Conservation (phyloP, 2,329 filamentous ascomycete species). For the Fusarium verticillioides region DNA sequence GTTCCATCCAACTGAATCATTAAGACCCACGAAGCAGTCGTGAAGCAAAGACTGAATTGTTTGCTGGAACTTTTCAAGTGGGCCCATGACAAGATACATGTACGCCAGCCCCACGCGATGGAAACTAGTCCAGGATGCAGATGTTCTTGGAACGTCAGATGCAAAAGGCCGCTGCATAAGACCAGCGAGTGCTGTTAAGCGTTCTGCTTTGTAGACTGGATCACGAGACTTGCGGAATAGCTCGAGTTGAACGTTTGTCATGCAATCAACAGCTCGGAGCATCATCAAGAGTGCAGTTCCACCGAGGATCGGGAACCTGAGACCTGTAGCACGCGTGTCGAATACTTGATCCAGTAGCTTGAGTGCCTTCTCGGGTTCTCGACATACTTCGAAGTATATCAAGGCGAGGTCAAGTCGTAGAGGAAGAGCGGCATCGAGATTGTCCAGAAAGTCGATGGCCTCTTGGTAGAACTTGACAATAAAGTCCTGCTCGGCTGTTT, state of each 20-base stretch:
- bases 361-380: conserved; percentile 24
- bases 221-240: conserved; percentile 9
- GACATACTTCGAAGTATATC: conserved; percentile 28
- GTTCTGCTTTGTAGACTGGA: not conserved
- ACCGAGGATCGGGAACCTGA: not conserved
- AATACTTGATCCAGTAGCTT: conserved; percentile 39
- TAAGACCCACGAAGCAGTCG: not conserved
- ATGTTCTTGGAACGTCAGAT: not conserved
- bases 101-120: not conserved
- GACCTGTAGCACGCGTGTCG: conserved; percentile 1
- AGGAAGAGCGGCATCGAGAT: conserved; percentile 41
- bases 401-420: conserved; percentile 34
- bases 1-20: conserved; percentile 10
- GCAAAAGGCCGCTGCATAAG: not conserved
- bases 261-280: not conserved
- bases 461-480: conserved; percentile 40
- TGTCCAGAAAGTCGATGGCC: conserved; percentile 40
- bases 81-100: conserved; percentile 15
- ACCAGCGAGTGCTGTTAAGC: not conserved
- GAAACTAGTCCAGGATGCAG: not conserved
- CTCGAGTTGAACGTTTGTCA: not conserved
- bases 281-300: not conserved
- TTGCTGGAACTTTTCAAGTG: not conserved
- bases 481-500: conserved; percentile 36
- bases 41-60: not conserved